Base-by-base conservation (phyloP, 2,329 filamentous ascomycete species). In the Arachnomyces sp. region DNA sequence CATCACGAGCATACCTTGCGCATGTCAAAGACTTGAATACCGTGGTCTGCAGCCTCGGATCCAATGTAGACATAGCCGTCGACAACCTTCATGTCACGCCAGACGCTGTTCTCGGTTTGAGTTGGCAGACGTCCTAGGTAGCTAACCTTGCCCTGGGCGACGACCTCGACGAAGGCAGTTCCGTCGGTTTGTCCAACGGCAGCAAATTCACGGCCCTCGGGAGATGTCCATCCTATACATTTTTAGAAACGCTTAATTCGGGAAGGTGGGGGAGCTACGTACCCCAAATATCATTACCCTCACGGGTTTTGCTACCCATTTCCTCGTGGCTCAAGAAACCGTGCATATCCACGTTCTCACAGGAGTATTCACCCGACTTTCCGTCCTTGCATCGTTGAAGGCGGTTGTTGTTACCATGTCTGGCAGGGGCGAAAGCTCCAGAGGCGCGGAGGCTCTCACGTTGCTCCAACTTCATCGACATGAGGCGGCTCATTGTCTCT, bases 11-110 rank as follows among this genome's bases (percentile, higher is more conserved):
- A 36, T 34, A 51, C 47, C 46, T 70, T 78, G 50, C 64, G 70
- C 72, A 79, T 70, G 57, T 81, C 77, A 51, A 81, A 81, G 57
- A 80, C 69, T 57, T 80, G 77, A 34, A 81, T 69, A 28, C 73
- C 72, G 56, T 80, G 76, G 49, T 64, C 55, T 32, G 53, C 49
- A 28, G 71, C 68, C 46, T 71, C 68, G 9, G 59, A 58, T n/a
- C 63, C 63, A 42, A 66, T 63, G 41, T 61, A 50, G 38, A 64
- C 60, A 41, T 65, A 68, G 43, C 60, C 54, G 41, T 65, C 59
- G 50, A 65, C 48, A 43, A 56, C 48, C 40, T 60, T 55, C 37
- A 66, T 64, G 40, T 67, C 64, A 40, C 57, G 56, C 60, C 61
- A 60, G 2, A 53, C 49, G 3, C 54, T 55, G 7, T 50, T 50